Evolutionary conservation across 768 basidiomycete species (phyloP).

Genomic region (Auriscalpium orientale): DNA sequence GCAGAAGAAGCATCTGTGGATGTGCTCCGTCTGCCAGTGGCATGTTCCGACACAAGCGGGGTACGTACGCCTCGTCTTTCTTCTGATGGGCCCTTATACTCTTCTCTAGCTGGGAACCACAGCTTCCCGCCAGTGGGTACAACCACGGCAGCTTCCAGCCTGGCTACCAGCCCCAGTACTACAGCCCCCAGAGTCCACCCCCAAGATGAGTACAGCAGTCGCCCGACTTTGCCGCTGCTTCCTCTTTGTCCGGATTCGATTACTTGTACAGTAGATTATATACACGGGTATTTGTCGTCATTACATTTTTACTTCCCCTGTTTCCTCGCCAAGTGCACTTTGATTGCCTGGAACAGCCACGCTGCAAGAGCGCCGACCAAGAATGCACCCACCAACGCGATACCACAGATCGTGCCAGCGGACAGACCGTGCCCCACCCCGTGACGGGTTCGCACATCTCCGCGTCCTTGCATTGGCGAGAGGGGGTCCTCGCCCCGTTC

Average conservation of each 20-base stretch:
- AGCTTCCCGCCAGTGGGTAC: slow-evolving; percentile 7
- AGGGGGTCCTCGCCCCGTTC: slow-evolving; percentile 37
- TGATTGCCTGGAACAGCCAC: neutral
- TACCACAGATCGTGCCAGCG: slow-evolving; percentile 16
- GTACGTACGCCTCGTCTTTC: slow-evolving; percentile 27
- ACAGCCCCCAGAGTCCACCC: slow-evolving; percentile 9
- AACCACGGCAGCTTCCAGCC: slow-evolving; percentile 12
- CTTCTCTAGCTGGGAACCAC: slow-evolving; percentile 19
- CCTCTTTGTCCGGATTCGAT: too few species aligned
- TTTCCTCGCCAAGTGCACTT: too few species aligned
- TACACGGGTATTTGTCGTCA: neutral
- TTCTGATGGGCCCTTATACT: neutral
- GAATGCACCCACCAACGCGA: slow-evolving; percentile 11
- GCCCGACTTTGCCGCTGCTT: too few species aligned
- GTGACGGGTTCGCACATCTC: slow-evolving; percentile 8
- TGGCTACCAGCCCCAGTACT: slow-evolving; percentile 29
- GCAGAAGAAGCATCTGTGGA: slow-evolving; percentile 53
- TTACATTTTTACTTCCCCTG: neutral
- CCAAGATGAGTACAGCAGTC: too few species aligned
- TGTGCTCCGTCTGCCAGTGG: slow-evolving; percentile 69
- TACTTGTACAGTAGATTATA: too few species aligned
- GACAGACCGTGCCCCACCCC: neutral
- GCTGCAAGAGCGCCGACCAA: neutral
- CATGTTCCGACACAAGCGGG: slow-evolving; percentile 41
- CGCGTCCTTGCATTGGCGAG: slow-evolving; percentile 14